Base-by-base conservation (phyloP, 2,329 filamentous ascomycete species). In the Fusarium pseudocircinatum region DNA sequence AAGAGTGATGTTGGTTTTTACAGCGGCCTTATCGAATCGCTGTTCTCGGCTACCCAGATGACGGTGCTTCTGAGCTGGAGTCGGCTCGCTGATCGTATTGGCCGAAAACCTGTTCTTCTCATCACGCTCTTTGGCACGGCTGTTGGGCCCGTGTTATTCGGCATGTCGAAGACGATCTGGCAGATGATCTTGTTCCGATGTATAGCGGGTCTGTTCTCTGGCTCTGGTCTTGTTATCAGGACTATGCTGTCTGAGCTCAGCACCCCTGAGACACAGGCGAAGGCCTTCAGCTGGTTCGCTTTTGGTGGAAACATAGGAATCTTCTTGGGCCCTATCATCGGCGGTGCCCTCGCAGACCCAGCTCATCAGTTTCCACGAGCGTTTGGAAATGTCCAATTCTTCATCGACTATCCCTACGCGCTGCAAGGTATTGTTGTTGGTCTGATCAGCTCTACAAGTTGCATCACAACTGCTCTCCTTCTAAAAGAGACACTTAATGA, bases 21-120 rank as follows among this genome's bases (percentile, higher is more conserved):
- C 84, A 90, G 87, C 64, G 94, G 94, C 5, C 83, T 95, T 18
- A 94, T 96, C 78, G 90, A 92, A 83, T 89, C 89, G 44, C 82
- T 94, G 36, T 96, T 95, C 82, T 93, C 91, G 6, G 83, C 92
- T 11, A 92, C 91, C 0, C 93, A 95, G 81, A 94, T 94, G 87
- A 63, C 89, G n/a, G 87, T 95, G 65, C 94, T 96, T 90, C 88
- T 96, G 32, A 83, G 86, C 70, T 96, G 94, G 92, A 93, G 93
- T 56, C 85, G 84, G 15, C 78, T 83, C 4, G 78, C 83, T 7
- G 94, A 96, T 81, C 86, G 88, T 13, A 81, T 91, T 43, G 93
- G 94, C 37, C 88, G 94, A 49, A 94, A 94, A 72, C 93, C 93
- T 0, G 87, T 94, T 2, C 87, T 96, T 16, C 86, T 95, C 6